Conservation (phyloP, 495 filamentous ascomycete genomes). For the Neurospora hispaniola region DNA sequence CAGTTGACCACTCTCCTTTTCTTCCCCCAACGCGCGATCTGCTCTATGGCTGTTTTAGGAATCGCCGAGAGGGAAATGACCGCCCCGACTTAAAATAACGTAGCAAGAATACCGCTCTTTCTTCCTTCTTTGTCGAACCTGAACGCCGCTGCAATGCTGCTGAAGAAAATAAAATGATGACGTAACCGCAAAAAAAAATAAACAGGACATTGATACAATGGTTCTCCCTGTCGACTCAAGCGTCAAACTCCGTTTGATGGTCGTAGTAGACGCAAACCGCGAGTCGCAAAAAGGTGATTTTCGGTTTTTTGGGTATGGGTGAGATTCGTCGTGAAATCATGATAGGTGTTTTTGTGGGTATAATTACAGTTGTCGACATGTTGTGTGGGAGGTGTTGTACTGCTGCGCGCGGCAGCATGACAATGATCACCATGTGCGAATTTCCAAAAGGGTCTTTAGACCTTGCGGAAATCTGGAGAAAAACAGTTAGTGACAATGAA, state of each 20-base stretch:
- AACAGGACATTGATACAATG: constrained; percentile 29
- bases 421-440: not conserved
- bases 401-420: not conserved
- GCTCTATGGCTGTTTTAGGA: not conserved
- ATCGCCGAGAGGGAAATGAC: not conserved
- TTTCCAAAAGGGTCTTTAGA: constrained; percentile 20
- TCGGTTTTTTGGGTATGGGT: constrained; percentile 15
- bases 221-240: not conserved
- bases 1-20: not conserved
- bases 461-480: constrained; percentile 38
- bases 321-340: constrained; percentile 40
- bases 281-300: constrained; percentile 2
- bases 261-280: constrained; percentile 9
- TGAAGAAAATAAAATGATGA: constrained; percentile 5
- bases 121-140: constrained; percentile 24
- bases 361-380: constrained; percentile 23
- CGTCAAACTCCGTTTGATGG: not conserved
- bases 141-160: constrained; percentile 50
- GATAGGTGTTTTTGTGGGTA: constrained; percentile 38
- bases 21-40: not conserved
- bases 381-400: constrained; percentile 6
- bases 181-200: constrained; percentile 3
- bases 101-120: not conserved
- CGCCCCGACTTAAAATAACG: not conserved
- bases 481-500: constrained; percentile 8